Base-by-base conservation (phyloP, 2,329 filamentous ascomycete species). In the Trichoderma sp. region DNA sequence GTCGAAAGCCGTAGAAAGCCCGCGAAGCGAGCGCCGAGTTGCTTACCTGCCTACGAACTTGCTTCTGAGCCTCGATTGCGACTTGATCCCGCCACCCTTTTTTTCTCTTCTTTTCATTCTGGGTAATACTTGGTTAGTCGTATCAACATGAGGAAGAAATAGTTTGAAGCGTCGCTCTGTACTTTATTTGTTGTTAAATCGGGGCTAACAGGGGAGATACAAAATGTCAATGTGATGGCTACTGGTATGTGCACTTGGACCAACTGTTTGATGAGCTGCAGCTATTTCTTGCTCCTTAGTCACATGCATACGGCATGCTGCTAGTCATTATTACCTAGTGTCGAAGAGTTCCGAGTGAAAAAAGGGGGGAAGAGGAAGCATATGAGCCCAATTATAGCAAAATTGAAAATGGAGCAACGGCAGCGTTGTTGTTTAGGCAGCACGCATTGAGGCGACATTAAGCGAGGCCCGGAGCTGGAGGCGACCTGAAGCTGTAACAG, bases 21-120 rank as follows among this genome's bases (percentile, higher is more conserved):
- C 49, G 27, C 16, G 19, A 65, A 57, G 53, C 62, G 57, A 66
- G 57, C 53, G n/a, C n/a, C 33, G 13, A 58, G 4, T 27, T 35
- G 21, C 27, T n/a, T 57, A 5, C 33, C n/a, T 31, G 35, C 62
- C 7, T 43, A 11, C 33, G 14, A 43, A 21, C 19, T 40, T 29
- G n/a, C 8, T 27, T 19, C n/a, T 3, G 47, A 49, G 21, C 21
- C n/a, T 49, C 47, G 24, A 24, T 4, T 19, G 16, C 16, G 16
- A 24, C 11, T 11, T 11, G 19, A 7, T 31, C 27, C 13, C 49
- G 24, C 24, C 19, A 19, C 27, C 19, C 60, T 19, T 13, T 27
- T 27, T 27, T 27, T 52, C 33, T 56, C 31, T 43, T 35, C 13
- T 35, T 16, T n/a, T 43, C 31, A 31, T 35, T 16, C 27, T 16